Evolutionary conservation across 495 filamentous ascomycete species (phyloP).

Genomic region (Penicillium soppii): DNA sequence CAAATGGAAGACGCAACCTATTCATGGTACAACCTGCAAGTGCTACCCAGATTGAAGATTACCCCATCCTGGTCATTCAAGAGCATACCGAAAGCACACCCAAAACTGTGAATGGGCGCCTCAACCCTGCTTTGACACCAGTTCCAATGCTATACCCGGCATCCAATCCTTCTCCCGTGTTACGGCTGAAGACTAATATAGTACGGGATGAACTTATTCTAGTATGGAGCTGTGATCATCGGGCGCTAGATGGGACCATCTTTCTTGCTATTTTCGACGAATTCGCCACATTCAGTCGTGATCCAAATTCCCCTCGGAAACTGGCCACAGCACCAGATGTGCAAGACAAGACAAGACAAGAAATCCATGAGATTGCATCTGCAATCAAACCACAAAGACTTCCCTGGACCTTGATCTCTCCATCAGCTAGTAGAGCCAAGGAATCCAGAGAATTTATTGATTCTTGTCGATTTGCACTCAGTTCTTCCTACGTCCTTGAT

Average conservation of each 20-base stretch:
- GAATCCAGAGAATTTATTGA: neutral
- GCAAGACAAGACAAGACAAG: neutral
- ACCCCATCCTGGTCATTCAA: neutral
- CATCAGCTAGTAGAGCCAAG: neutral
- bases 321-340: neutral
- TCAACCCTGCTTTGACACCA: neutral
- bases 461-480: neutral
- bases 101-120: neutral
- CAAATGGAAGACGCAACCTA: neutral
- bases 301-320: neutral
- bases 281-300: neutral
- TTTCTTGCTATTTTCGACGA: neutral
- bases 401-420: neutral
- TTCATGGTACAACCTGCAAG: neutral
- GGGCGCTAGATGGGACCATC: neutral
- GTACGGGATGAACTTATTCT: neutral
- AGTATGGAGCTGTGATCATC: neutral
- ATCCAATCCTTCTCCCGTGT: neutral
- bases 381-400: neutral
- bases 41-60: neutral
- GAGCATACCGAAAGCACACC: neutral
- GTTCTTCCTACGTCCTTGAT: neutral
- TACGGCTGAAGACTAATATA: neutral
- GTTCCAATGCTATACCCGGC: neutral
- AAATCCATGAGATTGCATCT: neutral